phyloP scores from a whole-genome alignment of 495 filamentous ascomycete genomes.

The Letharia columbiana region DNA sequence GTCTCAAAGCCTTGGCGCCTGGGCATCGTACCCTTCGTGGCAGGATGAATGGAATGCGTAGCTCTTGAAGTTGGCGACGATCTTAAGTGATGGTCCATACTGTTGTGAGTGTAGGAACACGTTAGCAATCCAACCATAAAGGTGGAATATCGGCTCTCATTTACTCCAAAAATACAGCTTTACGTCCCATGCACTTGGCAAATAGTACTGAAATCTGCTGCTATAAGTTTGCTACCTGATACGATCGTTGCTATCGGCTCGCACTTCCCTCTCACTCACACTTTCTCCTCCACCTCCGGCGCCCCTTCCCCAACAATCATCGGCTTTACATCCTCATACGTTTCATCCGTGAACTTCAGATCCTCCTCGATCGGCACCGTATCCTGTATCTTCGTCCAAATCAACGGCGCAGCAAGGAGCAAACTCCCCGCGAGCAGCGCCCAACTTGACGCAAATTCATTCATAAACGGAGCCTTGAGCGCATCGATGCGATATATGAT shows the following conservation, averaged over 20 bases:
- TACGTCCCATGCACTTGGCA: no score
- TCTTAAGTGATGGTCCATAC: no score
- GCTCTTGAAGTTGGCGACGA: no score
- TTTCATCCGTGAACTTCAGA: constrained; percentile 69
- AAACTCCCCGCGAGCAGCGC: constrained; percentile 59
- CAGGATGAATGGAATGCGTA: no score
- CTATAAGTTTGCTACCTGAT: background rate
- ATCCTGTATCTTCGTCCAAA: constrained; percentile 64
- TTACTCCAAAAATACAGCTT: no score
- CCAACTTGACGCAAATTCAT: constrained; percentile 47
- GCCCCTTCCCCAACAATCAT: background rate
- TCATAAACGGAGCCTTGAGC: constrained; percentile 49
- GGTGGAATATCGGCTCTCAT: no score
- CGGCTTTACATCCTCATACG: constrained; percentile 51
- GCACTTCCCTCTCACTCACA: background rate
- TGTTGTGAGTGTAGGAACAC: no score
- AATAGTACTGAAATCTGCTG: background rate
- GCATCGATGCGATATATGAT: constrained; percentile 73
- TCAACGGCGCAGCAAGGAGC: constrained; percentile 60
- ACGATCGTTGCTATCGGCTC: background rate
- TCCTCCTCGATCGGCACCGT: constrained; percentile 63
- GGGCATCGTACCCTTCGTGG: no score
- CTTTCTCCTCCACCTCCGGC: constrained; percentile 9
- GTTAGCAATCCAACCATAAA: no score
- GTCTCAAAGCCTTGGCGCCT: background rate